Base-by-base conservation (phyloP, 768 basidiomycete species). In the Agaricus sinodeliciosus region DNA sequence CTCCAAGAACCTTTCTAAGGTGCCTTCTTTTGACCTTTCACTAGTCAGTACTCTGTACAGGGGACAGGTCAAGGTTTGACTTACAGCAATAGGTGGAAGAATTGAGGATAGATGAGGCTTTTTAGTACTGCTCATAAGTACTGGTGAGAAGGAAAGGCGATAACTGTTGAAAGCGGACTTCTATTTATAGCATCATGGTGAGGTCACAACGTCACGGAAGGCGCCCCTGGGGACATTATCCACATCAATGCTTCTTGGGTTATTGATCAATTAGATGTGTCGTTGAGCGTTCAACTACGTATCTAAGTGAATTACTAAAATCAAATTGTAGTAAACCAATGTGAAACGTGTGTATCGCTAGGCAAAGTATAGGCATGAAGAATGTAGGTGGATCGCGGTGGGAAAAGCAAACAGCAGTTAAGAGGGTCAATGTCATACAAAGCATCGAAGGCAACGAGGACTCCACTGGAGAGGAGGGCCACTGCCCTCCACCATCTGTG, bases 21-120 rank as follows among this genome's bases (percentile, higher is more conserved):
- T 78, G 61, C 57, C 72, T 73, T 55, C 81, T 74, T 60, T 73
- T 78, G 43, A 82, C 73, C 58, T 62, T 71, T 18, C 75, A 69
- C 26, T 72, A 60, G 74, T 55, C 11, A 42, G n/a, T 19, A 35
- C 34, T 57, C 34, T 55, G 55, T 26, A 35, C 42, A 34, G 19
- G 22, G 16, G 31, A 19, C 8, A 4, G n/a, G 37, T 54, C 7
- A 26, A 35, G 40, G 22, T 43, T 13, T 19, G 11, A 48, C 61
- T 27, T 43, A 68, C 69, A 37, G 54, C 61, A 37, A 69, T 63
- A 15, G 49, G 55, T 9, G 67, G 63, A 27, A 70, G 60, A 22
- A 65, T 61, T 13, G 68, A 68, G 12, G 62, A 54, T 25, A 69
- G 57, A 13, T 65, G 65, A 27, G 52, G 62, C 57, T 69, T 70